Conservation (phyloP, 148 eudicot species). For the Cornus suecica region DNA sequence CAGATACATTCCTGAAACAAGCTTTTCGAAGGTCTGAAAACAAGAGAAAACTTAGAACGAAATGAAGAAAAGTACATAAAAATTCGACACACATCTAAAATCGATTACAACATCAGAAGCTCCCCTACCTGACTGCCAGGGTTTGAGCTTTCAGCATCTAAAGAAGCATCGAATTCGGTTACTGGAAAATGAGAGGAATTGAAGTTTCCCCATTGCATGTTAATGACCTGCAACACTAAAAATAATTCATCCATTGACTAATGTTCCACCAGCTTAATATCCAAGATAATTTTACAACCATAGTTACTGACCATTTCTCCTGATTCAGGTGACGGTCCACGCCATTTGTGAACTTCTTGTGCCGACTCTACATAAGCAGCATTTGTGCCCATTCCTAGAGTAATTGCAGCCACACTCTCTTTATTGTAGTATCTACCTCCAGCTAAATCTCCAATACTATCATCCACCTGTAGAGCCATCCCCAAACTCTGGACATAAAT, state of each 20-base stretch:
- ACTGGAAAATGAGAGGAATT: conserved; percentile 35
- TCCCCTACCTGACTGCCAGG: conserved; percentile 25
- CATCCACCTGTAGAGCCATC: conserved; percentile 53
- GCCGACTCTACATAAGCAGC: conserved; percentile 66
- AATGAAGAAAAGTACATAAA: not conserved
- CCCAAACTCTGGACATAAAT: not conserved
- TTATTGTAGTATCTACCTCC: conserved; percentile 69
- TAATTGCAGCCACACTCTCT: conserved; percentile 68
- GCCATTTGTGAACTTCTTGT: conserved; percentile 36
- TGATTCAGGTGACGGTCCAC: conserved; percentile 30
- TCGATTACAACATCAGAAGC: not conserved
- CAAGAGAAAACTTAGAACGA: not conserved
- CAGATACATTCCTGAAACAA: conserved; percentile 51
- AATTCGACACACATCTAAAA: not conserved
- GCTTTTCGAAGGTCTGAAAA: conserved; percentile 47
- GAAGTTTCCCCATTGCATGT: conserved; percentile 49
- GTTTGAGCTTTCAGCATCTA: conserved; percentile 39
- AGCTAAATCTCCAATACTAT: conserved; percentile 64
- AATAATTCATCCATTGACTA: not conserved
- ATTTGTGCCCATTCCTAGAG: conserved; percentile 68
- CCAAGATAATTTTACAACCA: not conserved
- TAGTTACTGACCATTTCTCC: conserved; percentile 48
- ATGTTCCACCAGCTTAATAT: not conserved
- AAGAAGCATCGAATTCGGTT: conserved; percentile 40
- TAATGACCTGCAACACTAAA: conserved; percentile 29